Percentiles rank a stretch among this genome's conserved stretches.
These are phyloP conservation scores for Paulownia fortunei DNA, from an alignment of 257 asterid genomes.

Conservation along the genomic window DNA sequence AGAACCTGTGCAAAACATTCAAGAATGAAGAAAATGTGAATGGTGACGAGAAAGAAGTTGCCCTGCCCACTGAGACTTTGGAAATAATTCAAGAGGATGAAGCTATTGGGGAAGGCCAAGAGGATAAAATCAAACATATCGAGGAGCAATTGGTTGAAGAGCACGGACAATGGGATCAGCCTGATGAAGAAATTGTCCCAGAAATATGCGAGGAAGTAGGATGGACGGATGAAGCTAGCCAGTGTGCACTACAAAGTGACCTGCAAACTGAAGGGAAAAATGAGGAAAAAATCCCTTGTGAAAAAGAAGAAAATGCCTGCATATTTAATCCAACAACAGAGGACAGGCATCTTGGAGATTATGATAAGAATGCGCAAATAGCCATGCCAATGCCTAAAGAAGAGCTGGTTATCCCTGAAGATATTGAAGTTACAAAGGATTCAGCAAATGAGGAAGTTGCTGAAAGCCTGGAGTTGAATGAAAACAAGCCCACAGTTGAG, in stretches of 20 bases:
- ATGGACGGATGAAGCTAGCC: too few species aligned
- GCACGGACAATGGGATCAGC: not conserved
- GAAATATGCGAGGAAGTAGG: not conserved
- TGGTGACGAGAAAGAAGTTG: not conserved
- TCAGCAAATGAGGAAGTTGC: constrained; percentile 17
- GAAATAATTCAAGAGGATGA: constrained; percentile 21
- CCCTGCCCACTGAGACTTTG: not conserved
- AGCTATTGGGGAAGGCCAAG: constrained; percentile 9
- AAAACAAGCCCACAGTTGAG: not conserved
- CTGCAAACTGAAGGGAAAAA: not conserved
- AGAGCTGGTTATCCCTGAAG: constrained; percentile 11
- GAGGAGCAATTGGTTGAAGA: constrained; percentile 12
- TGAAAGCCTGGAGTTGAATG: constrained; percentile 14
- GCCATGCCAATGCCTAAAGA: not conserved
- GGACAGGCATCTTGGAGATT: not conserved
- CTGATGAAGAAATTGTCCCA: constrained; percentile 1
- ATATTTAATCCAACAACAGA: too few species aligned
- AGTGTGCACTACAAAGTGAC: not conserved
- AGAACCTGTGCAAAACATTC: too few species aligned
- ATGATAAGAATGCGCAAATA: not conserved
- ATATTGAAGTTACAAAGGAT: constrained; percentile 5
- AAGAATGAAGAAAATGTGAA: not conserved
- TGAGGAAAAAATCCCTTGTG: constrained; percentile 14
- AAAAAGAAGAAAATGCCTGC: not conserved
- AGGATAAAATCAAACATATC: not conserved